These are phyloP conservation scores for Debaryomycetaceae sp. DNA, from an alignment of 1,139 yeast genomes.

Conservation along the genomic window DNA sequence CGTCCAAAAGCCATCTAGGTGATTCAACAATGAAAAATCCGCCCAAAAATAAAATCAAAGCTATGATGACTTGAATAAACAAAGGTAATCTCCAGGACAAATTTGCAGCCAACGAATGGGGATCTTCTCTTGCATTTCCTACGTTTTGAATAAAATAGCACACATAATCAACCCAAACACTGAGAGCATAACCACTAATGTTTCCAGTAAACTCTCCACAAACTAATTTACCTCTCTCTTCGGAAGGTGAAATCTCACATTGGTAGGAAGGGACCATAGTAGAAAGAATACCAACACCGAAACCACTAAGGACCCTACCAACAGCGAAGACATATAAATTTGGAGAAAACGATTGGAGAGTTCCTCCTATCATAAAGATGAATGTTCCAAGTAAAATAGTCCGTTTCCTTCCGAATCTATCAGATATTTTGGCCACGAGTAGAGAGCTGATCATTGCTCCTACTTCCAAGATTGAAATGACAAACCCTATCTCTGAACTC, in stretches of 20 bases:
- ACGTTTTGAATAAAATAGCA: conserved; percentile 46
- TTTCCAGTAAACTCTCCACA: conserved; percentile 57
- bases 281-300: conserved; percentile 52
- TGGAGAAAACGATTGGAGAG: conserved; percentile 45
- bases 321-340: conserved; percentile 41
- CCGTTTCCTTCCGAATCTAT: conserved; percentile 44
- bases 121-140: conserved; percentile 37
- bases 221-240: conserved; percentile 52
- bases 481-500: conserved; percentile 45
- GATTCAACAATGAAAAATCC: conserved; percentile 55
- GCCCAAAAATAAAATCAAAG: conserved; percentile 43
- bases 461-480: conserved; percentile 50
- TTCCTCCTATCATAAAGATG: conserved; percentile 49
- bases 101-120: conserved; percentile 39
- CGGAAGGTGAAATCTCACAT: conserved; percentile 54
- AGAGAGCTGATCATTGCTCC: conserved; percentile 51
- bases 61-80: conserved; percentile 47
- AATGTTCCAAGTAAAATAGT: conserved; percentile 49
- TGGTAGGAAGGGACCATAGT: conserved; percentile 55
- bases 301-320: conserved; percentile 50
- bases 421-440: conserved; percentile 45
- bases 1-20: conserved; percentile 53
- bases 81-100: conserved; percentile 54
- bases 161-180: conserved; percentile 55
- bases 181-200: conserved; percentile 48